Base-by-base conservation (phyloP, 2,329 filamentous ascomycete genomes). In the Dactylellina cionopaga region DNA sequence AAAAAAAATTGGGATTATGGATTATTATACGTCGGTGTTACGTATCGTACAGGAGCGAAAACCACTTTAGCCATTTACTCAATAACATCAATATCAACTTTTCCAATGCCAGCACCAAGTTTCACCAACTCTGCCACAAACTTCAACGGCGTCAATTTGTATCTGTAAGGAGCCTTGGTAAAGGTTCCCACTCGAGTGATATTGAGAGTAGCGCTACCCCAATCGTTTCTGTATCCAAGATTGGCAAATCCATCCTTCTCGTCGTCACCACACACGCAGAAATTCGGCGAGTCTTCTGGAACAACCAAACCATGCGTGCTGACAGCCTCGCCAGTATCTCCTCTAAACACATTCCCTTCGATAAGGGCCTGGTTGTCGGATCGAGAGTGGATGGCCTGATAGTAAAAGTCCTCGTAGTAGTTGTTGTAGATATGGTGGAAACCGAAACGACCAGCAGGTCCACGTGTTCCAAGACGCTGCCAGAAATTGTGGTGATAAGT, bases 161-260 rank as follows among this genome's bases (percentile, higher is more conserved):
- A 86, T 71, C 80, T 79, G 76, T 86, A 86, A 7, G 81, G 82
- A 2, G 82, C 83, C 77, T 81, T 80, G 5, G 80, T 82, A 65
- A 86, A 85, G 58, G 81, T 80, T 2, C 84, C 85, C 1, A 82
- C 80, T 74, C 82, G 82, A 0, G 84, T 86, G 29, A 86, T 85
- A 60, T 86, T 86, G 43, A 85, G 80, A 0, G 77, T 78, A 0
- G 83, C 83, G 3, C 76, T 75, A 1, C 84, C 84, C 76, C 82
- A 86, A 39, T 86, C 83, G 74, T 86, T 82, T 82, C 78, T 78
- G 84, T 84, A 81, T 2, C 84, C 82, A 17, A 84, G 84, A 72
- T 86, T 86, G 2, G 83, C 84, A 76, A 80, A 86, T 0, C 84
- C 85, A 74, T 86, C 85, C 31, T 85, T 78, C 76, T 86, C 84